phyloP scores from a whole-genome alignment of 176 grass and related monocot species.

The Carex kokanica region DNA sequence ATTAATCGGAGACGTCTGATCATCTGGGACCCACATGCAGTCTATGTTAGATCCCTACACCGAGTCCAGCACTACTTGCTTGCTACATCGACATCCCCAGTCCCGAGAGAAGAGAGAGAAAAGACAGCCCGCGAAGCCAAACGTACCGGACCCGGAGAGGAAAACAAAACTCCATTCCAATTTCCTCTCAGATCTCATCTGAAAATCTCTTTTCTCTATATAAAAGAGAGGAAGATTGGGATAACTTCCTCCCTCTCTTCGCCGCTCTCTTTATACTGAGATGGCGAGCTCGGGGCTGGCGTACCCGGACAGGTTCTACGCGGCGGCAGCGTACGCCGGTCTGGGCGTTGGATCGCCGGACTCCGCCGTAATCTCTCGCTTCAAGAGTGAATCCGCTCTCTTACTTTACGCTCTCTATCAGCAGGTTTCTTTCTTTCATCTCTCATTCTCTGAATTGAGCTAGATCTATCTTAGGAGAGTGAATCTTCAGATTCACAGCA shows the following conservation, averaged over 20 bases:
- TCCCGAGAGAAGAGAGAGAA: background rate
- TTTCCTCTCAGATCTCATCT: constrained; percentile 11
- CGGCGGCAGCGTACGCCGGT: constrained; percentile 74
- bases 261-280: background rate
- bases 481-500: constrained; percentile 28
- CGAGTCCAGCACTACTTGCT: background rate
- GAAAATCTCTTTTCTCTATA: background rate
- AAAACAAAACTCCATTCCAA: background rate
- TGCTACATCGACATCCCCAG: background rate
- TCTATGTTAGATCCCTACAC: background rate
- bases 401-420: constrained; percentile 92
- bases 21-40: background rate
- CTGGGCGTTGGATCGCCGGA: constrained; percentile 33
- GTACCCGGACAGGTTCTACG: constrained; percentile 95
- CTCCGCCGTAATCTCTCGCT: constrained; percentile 49
- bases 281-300: constrained; percentile 87
- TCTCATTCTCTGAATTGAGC: constrained; percentile 5
- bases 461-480: constrained; percentile 22
- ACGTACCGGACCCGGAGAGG: constrained; percentile 1
- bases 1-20: background rate
- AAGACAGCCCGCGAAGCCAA: constrained; percentile 12
- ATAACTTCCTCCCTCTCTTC: background rate
- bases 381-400: constrained; percentile 85
- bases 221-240: constrained; percentile 1
- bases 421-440: constrained; percentile 43